Percentiles rank a stretch among this genome's conserved stretches.
phyloP scores from a whole-genome alignment of 2,329 filamentous ascomycete genomes.

The Botrytis medusae region DNA sequence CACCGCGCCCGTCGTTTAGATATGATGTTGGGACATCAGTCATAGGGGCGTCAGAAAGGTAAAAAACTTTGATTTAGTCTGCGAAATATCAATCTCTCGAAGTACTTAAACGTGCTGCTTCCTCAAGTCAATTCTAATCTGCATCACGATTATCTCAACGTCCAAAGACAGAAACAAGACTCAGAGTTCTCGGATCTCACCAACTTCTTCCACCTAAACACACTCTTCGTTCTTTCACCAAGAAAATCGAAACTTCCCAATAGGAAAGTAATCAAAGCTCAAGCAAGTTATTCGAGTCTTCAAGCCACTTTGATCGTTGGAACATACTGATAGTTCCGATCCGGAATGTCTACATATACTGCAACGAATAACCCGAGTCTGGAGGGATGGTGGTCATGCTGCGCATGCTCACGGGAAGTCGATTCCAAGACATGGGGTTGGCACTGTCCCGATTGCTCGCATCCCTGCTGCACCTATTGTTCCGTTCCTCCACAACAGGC shows the following conservation, averaged over 20 bases:
- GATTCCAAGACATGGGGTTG: slow-evolving; percentile 18
- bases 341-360: background rate
- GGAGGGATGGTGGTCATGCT: slow-evolving; percentile 28
- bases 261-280: background rate
- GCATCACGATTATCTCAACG: background rate
- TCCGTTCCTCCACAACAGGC: background rate
- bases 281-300: slow-evolving; percentile 5
- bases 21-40: background rate
- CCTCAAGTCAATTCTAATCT: background rate
- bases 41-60: background rate
- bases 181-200: background rate
- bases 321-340: background rate
- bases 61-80: background rate
- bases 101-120: background rate
- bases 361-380: background rate
- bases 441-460: slow-evolving; percentile 28
- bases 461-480: slow-evolving; percentile 19
- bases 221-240: background rate
- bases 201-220: background rate
- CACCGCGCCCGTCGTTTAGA: background rate
- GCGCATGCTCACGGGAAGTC: slow-evolving; percentile 22
- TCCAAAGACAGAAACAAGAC: background rate
- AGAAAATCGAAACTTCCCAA: background rate
- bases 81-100: background rate
- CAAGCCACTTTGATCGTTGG: background rate